Evolutionary conservation across 148 eudicot genomes (phyloP), one percentile per base, ranked within the genome.

Genomic region (Vaccinium corymbosum): DNA sequence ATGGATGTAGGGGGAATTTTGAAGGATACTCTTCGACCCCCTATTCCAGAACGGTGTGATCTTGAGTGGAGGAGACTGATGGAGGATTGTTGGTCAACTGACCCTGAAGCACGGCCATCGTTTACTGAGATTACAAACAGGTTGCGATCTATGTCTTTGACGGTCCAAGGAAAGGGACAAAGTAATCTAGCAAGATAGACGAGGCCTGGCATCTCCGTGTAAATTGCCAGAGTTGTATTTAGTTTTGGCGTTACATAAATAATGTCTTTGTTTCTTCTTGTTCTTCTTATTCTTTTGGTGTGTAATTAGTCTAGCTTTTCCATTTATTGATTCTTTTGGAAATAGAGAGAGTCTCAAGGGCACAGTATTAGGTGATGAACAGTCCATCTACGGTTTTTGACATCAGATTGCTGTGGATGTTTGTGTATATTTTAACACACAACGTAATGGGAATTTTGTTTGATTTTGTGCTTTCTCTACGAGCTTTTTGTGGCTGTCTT

Each of bases 81-180:
- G 93, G 98, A 94, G 82, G 94, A 92, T 14, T 95, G 98, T 89
- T 94, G 98, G 98, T 90, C 93, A 48, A 84, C 88, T 16, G 89
- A 95, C 76, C 95, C 98, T 22, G 89, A 89, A 84, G 75, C 83
- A 2, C 92, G 98, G 6, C 98, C 98, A 50, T 89, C 98, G 1
- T 95, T 95, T 87, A 89, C 96, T 19, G 93, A 92, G 78, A 85
- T 95, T n/a, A 86, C 98, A 49, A 79, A 84, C 32, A 87, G 93
- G 80, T 87, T 95, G 75, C 91, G 95, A 75, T 87, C 88, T 15
- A 92, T 95, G 90, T 90, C 90, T 25, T 84, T 81, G 4, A 70
- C 89, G 42, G 88, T 87, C 72, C 91, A 84, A 29, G 81, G 90
- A 29, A 94, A 85, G 76, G 92, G 91, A 79, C 88, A 86, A 66